Percentiles rank a stretch among this genome's conserved stretches.
These are phyloP conservation scores for Lizonia empirigonia DNA, from an alignment of 2,329 filamentous ascomycete species.

Conservation along the genomic window DNA sequence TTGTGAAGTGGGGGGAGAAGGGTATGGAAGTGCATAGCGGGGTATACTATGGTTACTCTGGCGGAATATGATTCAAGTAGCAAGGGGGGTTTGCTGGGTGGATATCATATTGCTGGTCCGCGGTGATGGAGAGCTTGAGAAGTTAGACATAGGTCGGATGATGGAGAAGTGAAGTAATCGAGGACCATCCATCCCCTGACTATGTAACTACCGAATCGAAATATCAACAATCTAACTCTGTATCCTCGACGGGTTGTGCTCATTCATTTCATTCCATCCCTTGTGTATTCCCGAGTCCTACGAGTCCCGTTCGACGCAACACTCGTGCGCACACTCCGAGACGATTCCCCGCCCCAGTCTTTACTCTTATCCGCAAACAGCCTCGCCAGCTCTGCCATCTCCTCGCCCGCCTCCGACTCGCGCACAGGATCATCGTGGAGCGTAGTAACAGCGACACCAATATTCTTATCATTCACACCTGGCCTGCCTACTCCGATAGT, in stretches of 20 bases:
- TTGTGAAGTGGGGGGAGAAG: too few relatives aligned
- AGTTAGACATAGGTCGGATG: too few relatives aligned
- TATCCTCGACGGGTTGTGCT: too few relatives aligned
- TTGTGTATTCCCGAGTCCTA: background rate
- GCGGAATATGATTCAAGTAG: too few relatives aligned
- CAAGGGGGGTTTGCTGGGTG: too few relatives aligned
- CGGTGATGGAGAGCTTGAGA: too few relatives aligned
- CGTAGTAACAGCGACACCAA: conserved; percentile 5
- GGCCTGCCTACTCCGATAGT: background rate
- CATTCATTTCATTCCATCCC: too few relatives aligned
- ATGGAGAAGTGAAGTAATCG: too few relatives aligned
- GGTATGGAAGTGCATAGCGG: too few relatives aligned
- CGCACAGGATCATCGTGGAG: background rate
- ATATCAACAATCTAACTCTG: background rate
- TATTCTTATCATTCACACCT: background rate
- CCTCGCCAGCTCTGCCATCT: conserved; percentile 5
- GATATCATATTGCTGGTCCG: too few relatives aligned
- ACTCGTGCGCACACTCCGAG: background rate
- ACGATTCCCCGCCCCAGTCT: background rate
- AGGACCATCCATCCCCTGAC: too few relatives aligned
- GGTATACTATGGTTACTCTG: too few relatives aligned
- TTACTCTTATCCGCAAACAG: conserved; percentile 1
- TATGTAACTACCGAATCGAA: background rate
- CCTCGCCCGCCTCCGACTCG: background rate
- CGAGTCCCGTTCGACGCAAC: background rate